A percentile compares a stretch with the other conserved stretches of the same genome.
phyloP scores from a whole-genome alignment of 768 basidiomycete species.

The Hortiboletus flavorubellus region DNA sequence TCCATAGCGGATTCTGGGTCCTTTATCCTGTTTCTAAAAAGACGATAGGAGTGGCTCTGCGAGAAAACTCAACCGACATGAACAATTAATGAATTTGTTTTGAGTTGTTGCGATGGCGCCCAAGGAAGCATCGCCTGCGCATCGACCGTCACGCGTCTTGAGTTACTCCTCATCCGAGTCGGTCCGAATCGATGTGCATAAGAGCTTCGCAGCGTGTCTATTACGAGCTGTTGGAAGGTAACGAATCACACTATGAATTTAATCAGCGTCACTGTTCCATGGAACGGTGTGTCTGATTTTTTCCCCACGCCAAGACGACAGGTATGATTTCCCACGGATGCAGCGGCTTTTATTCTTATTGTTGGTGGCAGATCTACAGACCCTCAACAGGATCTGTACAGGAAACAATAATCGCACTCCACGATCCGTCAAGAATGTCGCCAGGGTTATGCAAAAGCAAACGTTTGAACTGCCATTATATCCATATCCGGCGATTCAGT shows the following conservation, averaged over 20 bases:
- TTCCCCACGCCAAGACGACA: neutral
- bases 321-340: too few relatives aligned
- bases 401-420: neutral
- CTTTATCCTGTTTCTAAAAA: neutral
- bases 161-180: too few relatives aligned
- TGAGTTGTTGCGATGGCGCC: neutral
- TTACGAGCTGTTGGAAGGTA: neutral
- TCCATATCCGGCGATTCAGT: neutral
- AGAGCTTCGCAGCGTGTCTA: neutral
- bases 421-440: neutral
- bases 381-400: too few relatives aligned
- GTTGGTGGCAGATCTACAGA: too few relatives aligned
- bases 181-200: neutral
- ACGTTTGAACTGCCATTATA: neutral
- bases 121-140: neutral
- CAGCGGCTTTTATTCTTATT: too few relatives aligned
- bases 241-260: neutral
- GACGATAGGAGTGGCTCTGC: too few relatives aligned
- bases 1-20: neutral
- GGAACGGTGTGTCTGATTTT: neutral
- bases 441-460: neutral
- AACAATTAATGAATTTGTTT: neutral
- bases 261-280: neutral
- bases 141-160: too few relatives aligned
- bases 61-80: too few relatives aligned